Evolutionary conservation across 1,139 yeast genomes (phyloP).

Genomic region (Nakaseomyces uthaithaninus): DNA sequence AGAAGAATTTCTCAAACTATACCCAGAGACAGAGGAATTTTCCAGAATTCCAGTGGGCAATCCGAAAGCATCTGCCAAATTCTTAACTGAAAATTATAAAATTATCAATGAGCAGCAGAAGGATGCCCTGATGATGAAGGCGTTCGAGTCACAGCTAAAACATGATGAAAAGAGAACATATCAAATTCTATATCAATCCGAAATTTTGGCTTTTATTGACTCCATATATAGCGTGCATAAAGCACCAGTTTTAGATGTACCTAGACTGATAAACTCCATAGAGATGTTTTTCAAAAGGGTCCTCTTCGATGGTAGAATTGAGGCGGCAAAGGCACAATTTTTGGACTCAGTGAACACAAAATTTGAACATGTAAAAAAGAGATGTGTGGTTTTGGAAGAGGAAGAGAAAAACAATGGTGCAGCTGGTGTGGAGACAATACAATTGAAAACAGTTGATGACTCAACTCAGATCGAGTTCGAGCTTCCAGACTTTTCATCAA

Average conservation of each 20-base stretch:
- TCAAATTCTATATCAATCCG: constrained; percentile 69
- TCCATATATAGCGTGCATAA: constrained; percentile 48
- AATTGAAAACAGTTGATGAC: constrained; percentile 82
- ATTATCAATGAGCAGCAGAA: constrained; percentile 79
- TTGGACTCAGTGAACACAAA: constrained; percentile 61
- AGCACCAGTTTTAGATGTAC: constrained; percentile 28
- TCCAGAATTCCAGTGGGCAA: constrained; percentile 48
- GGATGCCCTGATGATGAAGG: constrained; percentile 87
- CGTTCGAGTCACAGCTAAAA: constrained; percentile 73
- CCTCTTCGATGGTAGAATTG: constrained; percentile 41
- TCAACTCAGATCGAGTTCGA: constrained; percentile 64
- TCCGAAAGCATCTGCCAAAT: constrained; percentile 42
- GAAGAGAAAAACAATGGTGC: constrained; percentile 33
- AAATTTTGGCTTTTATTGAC: constrained; percentile 67
- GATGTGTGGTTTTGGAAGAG: constrained; percentile 60
- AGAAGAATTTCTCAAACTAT: constrained; percentile 40
- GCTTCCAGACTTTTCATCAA: constrained; percentile 51
- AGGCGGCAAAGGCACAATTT: constrained; percentile 41
- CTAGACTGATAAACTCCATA: constrained; percentile 46
- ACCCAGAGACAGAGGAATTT: constrained; percentile 60
- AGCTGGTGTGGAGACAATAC: constrained; percentile 69
- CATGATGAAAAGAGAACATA: constrained; percentile 47
- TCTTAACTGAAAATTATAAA: constrained; percentile 49
- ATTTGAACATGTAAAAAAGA: constrained; percentile 63
- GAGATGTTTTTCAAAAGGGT: constrained; percentile 64